Conservation (phyloP, 2,329 filamentous ascomycete species). For the Nothophoma quercina region DNA sequence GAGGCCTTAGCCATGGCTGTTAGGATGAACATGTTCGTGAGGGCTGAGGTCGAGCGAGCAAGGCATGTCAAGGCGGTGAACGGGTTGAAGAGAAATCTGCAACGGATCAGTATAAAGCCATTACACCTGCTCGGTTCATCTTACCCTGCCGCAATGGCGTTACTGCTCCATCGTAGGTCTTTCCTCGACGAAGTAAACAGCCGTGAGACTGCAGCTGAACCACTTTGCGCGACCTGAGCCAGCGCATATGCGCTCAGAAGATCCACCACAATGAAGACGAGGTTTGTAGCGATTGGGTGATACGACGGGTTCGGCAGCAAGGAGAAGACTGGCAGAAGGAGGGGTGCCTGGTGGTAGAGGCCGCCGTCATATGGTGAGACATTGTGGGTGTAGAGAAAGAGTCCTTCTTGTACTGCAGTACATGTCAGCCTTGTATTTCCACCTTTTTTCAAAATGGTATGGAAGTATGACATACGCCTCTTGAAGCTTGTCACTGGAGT, state of each 20-base stretch:
- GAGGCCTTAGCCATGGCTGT: conserved; percentile 84
- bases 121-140: not conserved
- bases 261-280: conserved; percentile 84
- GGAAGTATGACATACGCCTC: conserved; percentile 67
- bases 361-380: conserved; percentile 97
- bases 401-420: conserved; percentile 83
- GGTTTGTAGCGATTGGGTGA: conserved; percentile 75
- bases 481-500: conserved; percentile 99
- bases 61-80: conserved; percentile 92
- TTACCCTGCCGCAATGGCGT: conserved; percentile 80
- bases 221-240: conserved; percentile 79
- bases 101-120: conserved; percentile 23
- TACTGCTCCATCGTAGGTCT: conserved; percentile 75
- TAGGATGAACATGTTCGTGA: conserved; percentile 88
- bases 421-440: conserved; percentile 12
- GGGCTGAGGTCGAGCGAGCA: conserved; percentile 85
- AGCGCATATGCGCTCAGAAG: conserved; percentile 83
- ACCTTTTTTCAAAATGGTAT: not conserved
- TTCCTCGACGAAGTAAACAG: conserved; percentile 81
- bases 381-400: conserved; percentile 95
- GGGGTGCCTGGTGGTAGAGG: conserved; percentile 77
- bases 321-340: conserved; percentile 90
- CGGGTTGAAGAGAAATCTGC: conserved; percentile 90
- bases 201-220: conserved; percentile 76
- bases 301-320: conserved; percentile 75